Evolutionary conservation across 148 eudicot genomes (phyloP).

Genomic region (Chenopodium formosanum): DNA sequence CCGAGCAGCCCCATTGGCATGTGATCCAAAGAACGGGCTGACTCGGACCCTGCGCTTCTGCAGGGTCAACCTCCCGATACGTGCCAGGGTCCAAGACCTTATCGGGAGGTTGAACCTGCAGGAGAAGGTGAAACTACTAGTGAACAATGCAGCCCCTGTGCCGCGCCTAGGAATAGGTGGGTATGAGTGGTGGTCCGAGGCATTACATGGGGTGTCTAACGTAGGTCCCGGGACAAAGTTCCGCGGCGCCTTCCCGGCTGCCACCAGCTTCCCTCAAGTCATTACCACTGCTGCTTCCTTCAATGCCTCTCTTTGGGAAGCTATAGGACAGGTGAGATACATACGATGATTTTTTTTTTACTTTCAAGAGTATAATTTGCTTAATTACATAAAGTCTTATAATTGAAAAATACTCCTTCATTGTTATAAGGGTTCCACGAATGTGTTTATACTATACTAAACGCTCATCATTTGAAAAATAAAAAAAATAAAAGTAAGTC

Average conservation of each 20-base stretch:
- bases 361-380: no score
- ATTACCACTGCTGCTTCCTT: conserved; percentile 85
- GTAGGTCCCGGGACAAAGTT: conserved; percentile 84
- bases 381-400: no score
- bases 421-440: background rate
- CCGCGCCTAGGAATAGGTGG: conserved; percentile 69
- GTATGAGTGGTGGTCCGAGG: conserved; percentile 99
- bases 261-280: conserved; percentile 94
- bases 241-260: conserved; percentile 61
- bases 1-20: conserved; percentile 62
- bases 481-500: no score
- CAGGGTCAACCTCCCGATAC: conserved; percentile 41
- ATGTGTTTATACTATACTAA: background rate
- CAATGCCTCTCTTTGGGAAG: conserved; percentile 74
- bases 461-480: no score
- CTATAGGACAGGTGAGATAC: conserved; percentile 67
- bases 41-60: conserved; percentile 64
- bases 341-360: background rate
- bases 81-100: conserved; percentile 56
- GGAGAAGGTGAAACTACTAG: conserved; percentile 64
- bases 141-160: conserved; percentile 70
- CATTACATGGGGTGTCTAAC: conserved; percentile 85
- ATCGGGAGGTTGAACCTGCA: conserved; percentile 64
- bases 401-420: no score
- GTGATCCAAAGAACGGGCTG: conserved; percentile 51